Conservation (phyloP, 2,329 filamentous ascomycete genomes). For the Cladosporium sp. region DNA sequence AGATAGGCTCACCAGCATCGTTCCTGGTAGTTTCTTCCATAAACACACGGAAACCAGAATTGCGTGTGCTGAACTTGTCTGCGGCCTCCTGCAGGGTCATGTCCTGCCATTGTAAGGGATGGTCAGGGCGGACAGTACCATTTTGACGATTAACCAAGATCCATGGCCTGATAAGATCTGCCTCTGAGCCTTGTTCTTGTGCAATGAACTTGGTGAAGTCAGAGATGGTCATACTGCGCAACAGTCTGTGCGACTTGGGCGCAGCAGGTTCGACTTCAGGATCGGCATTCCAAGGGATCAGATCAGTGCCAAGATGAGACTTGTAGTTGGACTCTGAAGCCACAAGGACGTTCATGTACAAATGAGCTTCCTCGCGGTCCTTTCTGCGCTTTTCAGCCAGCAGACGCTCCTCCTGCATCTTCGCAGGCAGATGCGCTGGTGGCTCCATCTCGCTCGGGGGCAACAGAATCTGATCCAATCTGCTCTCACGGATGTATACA, state of each 20-base stretch:
- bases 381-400: slow-evolving; percentile 72
- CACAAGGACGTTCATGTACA: slow-evolving; percentile 82
- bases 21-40: slow-evolving; percentile 71
- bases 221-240: slow-evolving; percentile 69
- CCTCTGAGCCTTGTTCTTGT: slow-evolving; percentile 62
- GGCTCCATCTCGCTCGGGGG: slow-evolving; percentile 73
- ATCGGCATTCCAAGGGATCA: slow-evolving; percentile 57
- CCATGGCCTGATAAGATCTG: slow-evolving; percentile 77
- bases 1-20: slow-evolving; percentile 66
- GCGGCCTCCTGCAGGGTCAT: slow-evolving; percentile 65
- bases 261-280: slow-evolving; percentile 61
- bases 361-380: slow-evolving; percentile 88
- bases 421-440: slow-evolving; percentile 72
- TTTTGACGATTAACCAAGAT: slow-evolving; percentile 98
- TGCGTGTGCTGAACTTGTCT: slow-evolving; percentile 65
- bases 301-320: slow-evolving; percentile 76
- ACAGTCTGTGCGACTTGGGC: slow-evolving; percentile 67
- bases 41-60: slow-evolving; percentile 72
- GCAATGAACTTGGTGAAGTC: slow-evolving; percentile 72
- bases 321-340: slow-evolving; percentile 79
- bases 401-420: slow-evolving; percentile 77
- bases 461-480: slow-evolving; percentile 76
- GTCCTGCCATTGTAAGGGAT: slow-evolving; percentile 71
- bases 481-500: slow-evolving; percentile 88
- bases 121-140: slow-evolving; percentile 88